These are phyloP conservation scores for Backusella macrospora DNA, from an alignment of 192 early-diverging fungal species.

Conservation along the genomic window DNA sequence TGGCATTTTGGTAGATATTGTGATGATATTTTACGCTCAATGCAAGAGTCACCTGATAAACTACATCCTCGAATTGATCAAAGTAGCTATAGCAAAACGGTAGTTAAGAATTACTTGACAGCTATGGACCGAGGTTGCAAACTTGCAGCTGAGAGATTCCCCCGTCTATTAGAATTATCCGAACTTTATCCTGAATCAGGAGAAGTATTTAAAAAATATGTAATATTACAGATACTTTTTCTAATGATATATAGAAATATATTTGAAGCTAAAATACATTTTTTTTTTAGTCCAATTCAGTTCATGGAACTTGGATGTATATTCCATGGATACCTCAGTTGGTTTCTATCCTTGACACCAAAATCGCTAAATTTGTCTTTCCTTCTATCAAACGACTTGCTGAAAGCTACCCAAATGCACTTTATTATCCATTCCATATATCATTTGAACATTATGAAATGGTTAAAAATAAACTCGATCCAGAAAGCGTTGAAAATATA, in stretches of 20 bases:
- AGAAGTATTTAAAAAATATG: slow-evolving; percentile 38
- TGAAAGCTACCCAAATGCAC: slow-evolving; percentile 60
- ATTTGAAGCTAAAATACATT: not conserved
- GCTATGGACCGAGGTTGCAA: slow-evolving; percentile 57
- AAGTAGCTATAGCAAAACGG: slow-evolving; percentile 27
- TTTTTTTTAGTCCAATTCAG: slow-evolving; percentile 36
- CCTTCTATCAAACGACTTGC: slow-evolving; percentile 58
- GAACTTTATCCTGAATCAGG: slow-evolving; percentile 49
- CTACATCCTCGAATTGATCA: slow-evolving; percentile 19
- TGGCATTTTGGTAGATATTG: slow-evolving; percentile 53
- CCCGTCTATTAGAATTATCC: slow-evolving; percentile 69
- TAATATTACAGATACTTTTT: not conserved
- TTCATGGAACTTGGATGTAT: slow-evolving; percentile 65
- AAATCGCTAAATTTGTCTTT: slow-evolving; percentile 50
- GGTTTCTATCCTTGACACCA: slow-evolving; percentile 69
- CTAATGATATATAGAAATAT: not conserved
- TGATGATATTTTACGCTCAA: slow-evolving; percentile 48
- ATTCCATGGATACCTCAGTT: slow-evolving; percentile 78
- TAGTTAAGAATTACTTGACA: slow-evolving; percentile 52
- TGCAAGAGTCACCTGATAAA: slow-evolving; percentile 22
- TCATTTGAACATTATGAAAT: slow-evolving; percentile 69
- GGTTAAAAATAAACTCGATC: slow-evolving; percentile 32
- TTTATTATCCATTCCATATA: slow-evolving; percentile 72
- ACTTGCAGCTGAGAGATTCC: slow-evolving; percentile 67
- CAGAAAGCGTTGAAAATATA: slow-evolving; percentile 40